Base-by-base conservation (phyloP, 805 yeast genomes). In the Yarrowia keelungensis region DNA sequence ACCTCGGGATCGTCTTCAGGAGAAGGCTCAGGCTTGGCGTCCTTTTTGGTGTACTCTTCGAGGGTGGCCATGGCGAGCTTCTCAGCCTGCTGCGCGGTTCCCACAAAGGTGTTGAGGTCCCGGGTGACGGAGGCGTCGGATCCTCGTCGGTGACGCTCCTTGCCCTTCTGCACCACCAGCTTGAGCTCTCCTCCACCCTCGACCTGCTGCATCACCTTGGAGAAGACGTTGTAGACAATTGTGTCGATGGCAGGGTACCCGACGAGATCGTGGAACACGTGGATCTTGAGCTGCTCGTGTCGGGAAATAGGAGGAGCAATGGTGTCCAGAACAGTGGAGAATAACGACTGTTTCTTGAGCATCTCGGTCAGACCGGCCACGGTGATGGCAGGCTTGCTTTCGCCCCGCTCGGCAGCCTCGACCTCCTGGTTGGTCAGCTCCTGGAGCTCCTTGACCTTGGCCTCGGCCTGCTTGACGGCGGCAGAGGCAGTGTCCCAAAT, bases 61-160 rank as follows among this genome's bases (percentile, higher is more conserved):
- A 94, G 83, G 75, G 92, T 93, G 4, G 98, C 98, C 74, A 86
- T 83, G 49, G 96, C 89, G 70, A 95, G 84, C 77, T 95, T 94
- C 74, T 90, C 96, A 14, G 95, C 98, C 76, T 92, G 97, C 53
- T 87, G 84, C 0, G 87, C 74, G 71, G 89, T 89, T 9, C 98
- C 98, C 22, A 83, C 80, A 75, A 92, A 91, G 72, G 90, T 77
- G 71, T 89, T 89, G 73, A 94, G 83, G 61, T 85, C 85, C 39
- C 84, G 81, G 50, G 72, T 75, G 69, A 72, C 72, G 16, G 72
- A 71, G 47, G 73, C 71, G 58, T 77, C 80, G 7, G 80, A 75
- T 36, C 76, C 81, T 5, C 78, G 74, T 15, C 77, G 71, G 56
- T 74, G 76, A 12, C 79, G 79, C 67, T 80, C 81, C 51, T 76